Base-by-base conservation (phyloP, 1,139 yeast genomes). In the Suhomyces chickasaworum region DNA sequence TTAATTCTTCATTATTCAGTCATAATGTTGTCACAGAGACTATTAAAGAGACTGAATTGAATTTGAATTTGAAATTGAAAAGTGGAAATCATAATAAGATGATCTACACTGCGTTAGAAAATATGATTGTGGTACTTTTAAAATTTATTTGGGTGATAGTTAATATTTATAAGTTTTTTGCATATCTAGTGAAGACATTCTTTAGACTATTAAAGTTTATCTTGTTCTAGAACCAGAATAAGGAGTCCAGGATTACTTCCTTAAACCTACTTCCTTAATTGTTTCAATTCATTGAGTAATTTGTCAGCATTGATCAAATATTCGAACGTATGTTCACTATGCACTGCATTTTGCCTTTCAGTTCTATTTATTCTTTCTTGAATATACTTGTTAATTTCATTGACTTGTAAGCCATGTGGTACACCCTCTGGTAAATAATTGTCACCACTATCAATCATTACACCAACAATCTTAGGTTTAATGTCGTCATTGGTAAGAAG, bases 131-230 rank as follows among this genome's bases (percentile, higher is more conserved):
- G n/a, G 54, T 81, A 1, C 39, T 80, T 3, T 71, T 89, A 55
- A 82, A 95, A 78, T 54, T 78, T 4, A 72, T 84, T 13, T 89
- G 96, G 96, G 71, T 84, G 6, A 64, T 82, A 8, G 90, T 84
- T 30, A 83, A 80, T 44, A 56, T 81, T n/a, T 72, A 80, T 53
- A 72, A 80, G 52, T 56, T 70, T 13, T 46, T 76, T 22, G 71
- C 68, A 52, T 58, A 61, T 38, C 46, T 70, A 1, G 29, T 79
- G 7, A 49, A 58, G 45, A 30, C 74, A 4, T 17, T 79, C 2
- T 69, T 78, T 64, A 65, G 60, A 32, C 42, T 78, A 1, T 41
- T 82, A 3, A 68, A 61, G 55, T 76, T 59, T 32, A 39, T 65
- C 5, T 46, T 61, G n/a, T 50, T 52, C 40, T 50, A 41, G 23